Evolutionary conservation across 495 filamentous ascomycete genomes (phyloP), one percentile per base, ranked within the genome.

Genomic region (Penicillium parvum): DNA sequence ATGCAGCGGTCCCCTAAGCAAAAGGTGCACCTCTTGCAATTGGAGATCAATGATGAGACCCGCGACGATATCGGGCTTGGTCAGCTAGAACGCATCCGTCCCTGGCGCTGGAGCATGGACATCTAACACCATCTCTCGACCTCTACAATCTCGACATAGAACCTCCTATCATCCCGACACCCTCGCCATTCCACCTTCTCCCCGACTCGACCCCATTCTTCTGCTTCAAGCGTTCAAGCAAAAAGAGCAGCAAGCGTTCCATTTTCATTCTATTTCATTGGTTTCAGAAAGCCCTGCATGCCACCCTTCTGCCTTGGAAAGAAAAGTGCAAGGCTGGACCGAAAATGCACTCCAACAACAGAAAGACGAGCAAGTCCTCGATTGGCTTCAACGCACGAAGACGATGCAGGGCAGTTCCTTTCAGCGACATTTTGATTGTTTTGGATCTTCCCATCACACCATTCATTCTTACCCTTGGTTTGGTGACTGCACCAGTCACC

Each of bases 41-140:
- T 73, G 30, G 68, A 71, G 53, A 64, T 73, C 44, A 68, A 63
- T 32, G 65, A 71, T 34, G 53, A 63, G 3, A 10, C 30, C 19
- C 50, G 50, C 46, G 60, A 66, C 18, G 65, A 71, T 26, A 38
- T 71, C 26, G 62, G 41, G 7, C 27, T 65, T 32, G 67, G 67
- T 18, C 56, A 70, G 32, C 47, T 71, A 12, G 64, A 73, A 53
- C 64, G 52, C 26, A 53, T 68, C 34, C 66, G 65, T 17, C 68
- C 68, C 1, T 71, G 63, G 62, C 65, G 69, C 45, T 73, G 69
- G 69, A 73, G 69, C 42, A 72, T 73, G 67, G 69, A 73, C 39
- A 65, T 73, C 20, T 73, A 52, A 61, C 19, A 16, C 29, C 21
- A 12, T 26, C 35, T 19, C 12, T 41, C 44, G 32, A 20, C 44